Percentiles rank a stretch among this genome's conserved stretches.
Conservation (phyloP, 371 early-diverging fungal genomes). For the Mucor plumbeus region DNA sequence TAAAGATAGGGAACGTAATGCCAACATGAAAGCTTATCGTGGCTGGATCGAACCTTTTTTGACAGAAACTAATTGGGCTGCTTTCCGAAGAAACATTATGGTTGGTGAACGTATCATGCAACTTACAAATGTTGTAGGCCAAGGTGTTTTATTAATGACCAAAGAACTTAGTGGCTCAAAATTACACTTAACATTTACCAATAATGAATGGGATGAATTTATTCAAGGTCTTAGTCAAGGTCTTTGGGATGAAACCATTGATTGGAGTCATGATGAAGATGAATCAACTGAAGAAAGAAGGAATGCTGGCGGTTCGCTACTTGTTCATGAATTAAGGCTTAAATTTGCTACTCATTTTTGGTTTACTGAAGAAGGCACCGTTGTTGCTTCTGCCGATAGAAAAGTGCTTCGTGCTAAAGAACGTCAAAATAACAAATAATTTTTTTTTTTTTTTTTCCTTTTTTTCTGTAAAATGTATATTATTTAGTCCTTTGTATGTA, state of each 20-base stretch:
- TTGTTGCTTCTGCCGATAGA: slow-evolving; percentile 26
- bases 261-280: slow-evolving; percentile 34
- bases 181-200: slow-evolving; percentile 54
- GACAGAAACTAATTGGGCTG: slow-evolving; percentile 55
- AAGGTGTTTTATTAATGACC: slow-evolving; percentile 54
- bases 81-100: slow-evolving; percentile 54
- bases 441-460: not conserved
- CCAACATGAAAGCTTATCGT: slow-evolving; percentile 54
- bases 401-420: slow-evolving; percentile 26
- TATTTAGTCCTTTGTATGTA: not conserved
- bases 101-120: slow-evolving; percentile 57
- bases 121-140: slow-evolving; percentile 46
- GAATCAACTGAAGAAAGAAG: not conserved
- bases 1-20: slow-evolving; percentile 41
- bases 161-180: slow-evolving; percentile 57
- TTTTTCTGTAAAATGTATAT: not conserved
- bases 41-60: slow-evolving; percentile 52
- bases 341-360: slow-evolving; percentile 41
- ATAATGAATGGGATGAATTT: slow-evolving; percentile 58
- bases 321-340: slow-evolving; percentile 28
- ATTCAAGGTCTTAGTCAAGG: slow-evolving; percentile 42
- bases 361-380: slow-evolving; percentile 28
- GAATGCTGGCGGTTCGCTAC: slow-evolving; percentile 13
- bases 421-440: slow-evolving; percentile 14
- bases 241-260: slow-evolving; percentile 44